A percentile compares a stretch with the other conserved stretches of the same genome.
Conservation (phyloP, 495 filamentous ascomycete genomes). For the Immersiella caudata region DNA sequence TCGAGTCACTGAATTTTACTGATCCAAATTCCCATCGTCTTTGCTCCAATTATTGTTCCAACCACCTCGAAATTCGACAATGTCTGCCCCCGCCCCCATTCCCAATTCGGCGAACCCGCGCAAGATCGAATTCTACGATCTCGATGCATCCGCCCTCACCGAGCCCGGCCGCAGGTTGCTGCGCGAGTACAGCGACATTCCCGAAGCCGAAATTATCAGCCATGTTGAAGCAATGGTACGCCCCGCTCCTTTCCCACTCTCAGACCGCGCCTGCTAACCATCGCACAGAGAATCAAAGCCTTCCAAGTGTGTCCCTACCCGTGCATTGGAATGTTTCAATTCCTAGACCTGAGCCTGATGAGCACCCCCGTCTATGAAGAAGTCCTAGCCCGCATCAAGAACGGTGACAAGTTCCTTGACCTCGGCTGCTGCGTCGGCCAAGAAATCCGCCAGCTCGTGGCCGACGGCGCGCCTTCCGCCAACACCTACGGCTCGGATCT, state of each 20-base stretch:
- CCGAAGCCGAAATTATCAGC: slow-evolving; percentile 8
- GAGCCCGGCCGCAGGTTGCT: slow-evolving; percentile 8
- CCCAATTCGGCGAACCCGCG: neutral
- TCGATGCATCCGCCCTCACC: slow-evolving; percentile 1
- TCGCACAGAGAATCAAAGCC: neutral
- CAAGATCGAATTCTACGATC: slow-evolving; percentile 12
- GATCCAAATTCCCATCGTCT: neutral
- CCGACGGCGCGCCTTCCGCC: slow-evolving; percentile 43
- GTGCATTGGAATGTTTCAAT: slow-evolving; percentile 45
- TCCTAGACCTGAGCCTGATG: slow-evolving; percentile 39
- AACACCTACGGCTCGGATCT: slow-evolving; percentile 53
- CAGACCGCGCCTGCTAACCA: neutral
- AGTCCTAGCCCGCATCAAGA: slow-evolving; percentile 28
- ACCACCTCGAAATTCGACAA: neutral
- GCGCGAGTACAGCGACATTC: slow-evolving; percentile 17
- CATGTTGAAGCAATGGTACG: slow-evolving; percentile 16
- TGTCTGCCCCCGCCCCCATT: neutral
- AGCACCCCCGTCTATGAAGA: slow-evolving; percentile 27
- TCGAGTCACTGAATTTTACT: neutral
- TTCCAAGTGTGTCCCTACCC: slow-evolving; percentile 35
- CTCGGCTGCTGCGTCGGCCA: slow-evolving; percentile 56
- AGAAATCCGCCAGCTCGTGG: slow-evolving; percentile 46
- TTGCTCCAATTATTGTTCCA: neutral
- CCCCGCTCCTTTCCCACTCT: neutral
- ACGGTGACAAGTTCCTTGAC: slow-evolving; percentile 46